Base-by-base conservation (phyloP, 1,139 yeast genomes). In the Lodderomyces beijingensis region DNA sequence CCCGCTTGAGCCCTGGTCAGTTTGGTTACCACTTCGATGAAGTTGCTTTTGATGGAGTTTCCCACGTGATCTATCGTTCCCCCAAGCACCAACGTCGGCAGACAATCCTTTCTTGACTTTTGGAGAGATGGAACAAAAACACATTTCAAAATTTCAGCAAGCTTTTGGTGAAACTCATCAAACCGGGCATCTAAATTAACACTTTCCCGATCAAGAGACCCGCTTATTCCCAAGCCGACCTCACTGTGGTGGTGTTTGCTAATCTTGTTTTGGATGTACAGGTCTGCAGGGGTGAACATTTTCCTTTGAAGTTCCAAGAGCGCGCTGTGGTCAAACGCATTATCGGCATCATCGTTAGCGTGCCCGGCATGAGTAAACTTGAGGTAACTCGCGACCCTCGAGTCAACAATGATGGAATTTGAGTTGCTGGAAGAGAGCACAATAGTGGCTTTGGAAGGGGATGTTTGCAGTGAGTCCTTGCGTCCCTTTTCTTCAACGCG, bases 401-500 rank as follows among this genome's bases (percentile, higher is more conserved):
- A 43, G 37, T 67, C 71, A 0, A 62, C 46, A n/a, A 67, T 53
- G 14, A 46, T 46, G 4, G 71, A 65, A 40, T 66, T 67, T 13
- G 71, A 65, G 39, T 58, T 66, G 38, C 58, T 65, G 2, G 72
- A 65, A 0, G 72, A 65, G 15, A 66, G 47, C 4, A 57, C 49
- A n/a, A 65, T 41, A 1, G 60, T 46, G 1, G 56, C 47, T 37
- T 65, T 43, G 12, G 46, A 38, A 5, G 23, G 15, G 14, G 48
- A 7, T 5, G 23, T 5, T n/a, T 41, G 16, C 36, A 40, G 24
- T 32, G 41, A 16, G 28, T 45, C 41, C 3, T 36, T 25, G 8
- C 19, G 15, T 11, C 19, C 24, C 14, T 24, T 27, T 15, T 16
- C 27, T 8, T 22, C 36, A 10, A 41, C 33, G 21, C 42, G 40